phyloP scores from a whole-genome alignment of 768 basidiomycete genomes.

The Leucocoprinus sp. region DNA sequence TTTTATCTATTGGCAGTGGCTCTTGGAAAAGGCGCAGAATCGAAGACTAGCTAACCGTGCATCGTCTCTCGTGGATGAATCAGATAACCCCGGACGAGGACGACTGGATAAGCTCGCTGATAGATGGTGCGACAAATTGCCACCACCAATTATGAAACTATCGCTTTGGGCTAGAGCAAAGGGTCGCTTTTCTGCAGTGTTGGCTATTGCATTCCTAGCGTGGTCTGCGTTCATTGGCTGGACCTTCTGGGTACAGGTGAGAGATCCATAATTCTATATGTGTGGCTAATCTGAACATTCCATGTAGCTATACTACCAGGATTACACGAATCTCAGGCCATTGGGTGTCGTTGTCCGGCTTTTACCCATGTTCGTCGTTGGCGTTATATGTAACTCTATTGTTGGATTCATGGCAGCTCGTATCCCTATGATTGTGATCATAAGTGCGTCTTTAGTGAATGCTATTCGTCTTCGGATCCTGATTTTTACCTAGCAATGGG shows the following conservation, averaged over 20 bases:
- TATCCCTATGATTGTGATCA: slow-evolving; percentile 47
- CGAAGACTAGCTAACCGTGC: slow-evolving; percentile 3
- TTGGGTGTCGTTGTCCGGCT: slow-evolving; percentile 57
- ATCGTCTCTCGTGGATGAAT: not conserved
- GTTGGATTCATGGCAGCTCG: slow-evolving; percentile 52
- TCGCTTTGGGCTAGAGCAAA: slow-evolving; percentile 56
- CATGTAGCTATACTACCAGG: slow-evolving; percentile 62
- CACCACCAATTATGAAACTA: slow-evolving; percentile 59
- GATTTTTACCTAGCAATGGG: slow-evolving; percentile 26
- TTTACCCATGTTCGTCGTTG: slow-evolving; percentile 64
- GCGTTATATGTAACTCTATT: slow-evolving; percentile 53
- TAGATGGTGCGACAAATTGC: slow-evolving; percentile 14
- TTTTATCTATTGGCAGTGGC: slow-evolving; percentile 62
- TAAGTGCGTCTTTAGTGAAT: slow-evolving; percentile 34
- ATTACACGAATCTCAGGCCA: slow-evolving; percentile 45
- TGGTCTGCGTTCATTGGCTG: slow-evolving; percentile 53
- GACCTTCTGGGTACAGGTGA: slow-evolving; percentile 29
- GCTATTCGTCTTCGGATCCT: not conserved
- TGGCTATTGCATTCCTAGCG: slow-evolving; percentile 54
- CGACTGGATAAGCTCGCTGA: not conserved
- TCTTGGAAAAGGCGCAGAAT: slow-evolving; percentile 40
- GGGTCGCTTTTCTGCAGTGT: slow-evolving; percentile 55
- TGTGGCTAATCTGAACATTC: not conserved
- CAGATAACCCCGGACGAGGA: not conserved
- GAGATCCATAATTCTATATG: not conserved